Evolutionary conservation across 1,284 basidiomycete genomes (phyloP), one percentile per base, ranked within the genome.

Genomic region (Ustilago trichophora): DNA sequence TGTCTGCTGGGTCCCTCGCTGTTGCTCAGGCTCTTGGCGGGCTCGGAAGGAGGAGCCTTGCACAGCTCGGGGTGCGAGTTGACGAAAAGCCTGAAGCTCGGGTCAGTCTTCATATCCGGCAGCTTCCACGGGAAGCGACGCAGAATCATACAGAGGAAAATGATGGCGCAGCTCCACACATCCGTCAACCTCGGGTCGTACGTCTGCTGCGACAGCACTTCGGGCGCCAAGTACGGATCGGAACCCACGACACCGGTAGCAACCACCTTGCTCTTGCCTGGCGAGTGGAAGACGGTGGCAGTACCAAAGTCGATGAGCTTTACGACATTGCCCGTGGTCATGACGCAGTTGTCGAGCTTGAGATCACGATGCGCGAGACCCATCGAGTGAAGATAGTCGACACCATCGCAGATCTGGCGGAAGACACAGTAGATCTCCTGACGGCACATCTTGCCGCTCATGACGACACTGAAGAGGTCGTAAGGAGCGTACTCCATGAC

Each of bases 271-370:
- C 55, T 70, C 57, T 80, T 80, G 62, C 94, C 95, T 0, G 96
- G 96, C 77, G 98, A 98, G 77, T 96, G 93, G 85, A 99, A 99
- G 52, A 99, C 95, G 57, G 94, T 95, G 13, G 96, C 96, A 1
- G 96, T 98, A 44, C 96, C 96, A 83, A 99, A 99, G 83, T 99
- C 96, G 84, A 99, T 99, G 68, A 99, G 87, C 83, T 99, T 99
- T 85, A 99, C 91, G 71, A 96, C 88, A 80, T 97, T 94, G 78
- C 89, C 86, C 3, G 85, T 85, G 25, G 92, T 97, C 92, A 99
- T 96, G 83, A 99, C 96, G 82, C 96, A 98, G 83, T 99, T 99
- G 85, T 99, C 96, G 68, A 99, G 89, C 84, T 99, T 99, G 82
- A 99, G 87, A 83, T 99, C 96, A 33, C 96, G 91, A 80, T 99